Conservation (phyloP, 768 basidiomycete species). For the Tephrocybe sp. region DNA sequence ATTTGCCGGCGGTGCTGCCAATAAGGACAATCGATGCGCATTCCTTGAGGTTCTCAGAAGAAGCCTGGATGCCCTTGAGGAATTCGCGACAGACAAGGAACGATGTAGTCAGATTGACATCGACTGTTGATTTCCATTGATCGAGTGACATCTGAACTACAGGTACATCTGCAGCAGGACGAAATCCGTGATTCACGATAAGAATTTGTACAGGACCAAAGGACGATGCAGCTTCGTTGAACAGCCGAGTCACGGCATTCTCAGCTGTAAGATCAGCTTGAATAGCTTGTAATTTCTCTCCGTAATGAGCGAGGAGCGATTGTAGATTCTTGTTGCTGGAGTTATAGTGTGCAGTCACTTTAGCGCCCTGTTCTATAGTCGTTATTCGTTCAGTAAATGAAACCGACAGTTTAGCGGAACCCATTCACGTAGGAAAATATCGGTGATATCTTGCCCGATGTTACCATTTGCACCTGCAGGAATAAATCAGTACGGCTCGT, state of each 20-base stretch:
- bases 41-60: conserved; percentile 39
- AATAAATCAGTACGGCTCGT: neutral
- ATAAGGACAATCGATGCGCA: conserved; percentile 62
- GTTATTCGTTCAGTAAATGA: no score
- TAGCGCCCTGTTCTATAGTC: conserved; percentile 59
- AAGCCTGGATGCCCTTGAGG: conserved; percentile 41
- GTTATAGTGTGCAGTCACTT: conserved; percentile 72
- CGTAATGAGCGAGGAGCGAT: conserved; percentile 35
- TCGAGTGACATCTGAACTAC: conserved; percentile 56
- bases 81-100: conserved; percentile 70
- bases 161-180: conserved; percentile 40
- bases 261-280: conserved; percentile 64
- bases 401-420: neutral
- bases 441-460: conserved; percentile 66
- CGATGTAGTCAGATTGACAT: conserved; percentile 61
- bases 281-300: conserved; percentile 31
- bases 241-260: conserved; percentile 47
- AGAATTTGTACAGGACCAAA: conserved; percentile 55
- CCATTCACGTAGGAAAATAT: conserved; percentile 51
- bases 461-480: conserved; percentile 67
- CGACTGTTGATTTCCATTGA: conserved; percentile 61
- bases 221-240: conserved; percentile 35
- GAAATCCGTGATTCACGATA: conserved; percentile 62
- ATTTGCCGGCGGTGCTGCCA: conserved; percentile 72
- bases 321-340: conserved; percentile 42